Evolutionary conservation across 2,329 filamentous ascomycete species (phyloP).

Genomic region (Aspergillaceae sp.): DNA sequence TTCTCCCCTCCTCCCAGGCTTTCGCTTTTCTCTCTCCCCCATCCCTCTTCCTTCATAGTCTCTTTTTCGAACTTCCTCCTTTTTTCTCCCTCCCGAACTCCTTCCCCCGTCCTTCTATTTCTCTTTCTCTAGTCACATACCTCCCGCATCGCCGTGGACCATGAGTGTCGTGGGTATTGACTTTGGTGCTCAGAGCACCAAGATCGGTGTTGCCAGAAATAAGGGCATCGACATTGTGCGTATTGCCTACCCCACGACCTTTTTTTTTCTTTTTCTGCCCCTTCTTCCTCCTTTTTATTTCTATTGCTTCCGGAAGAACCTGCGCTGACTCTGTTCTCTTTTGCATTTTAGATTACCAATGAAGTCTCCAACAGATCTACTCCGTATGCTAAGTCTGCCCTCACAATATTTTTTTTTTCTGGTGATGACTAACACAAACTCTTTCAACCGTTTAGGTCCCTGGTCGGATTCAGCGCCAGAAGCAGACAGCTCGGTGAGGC

Average conservation of each 20-base stretch:
- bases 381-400: slow-evolving; percentile 59
- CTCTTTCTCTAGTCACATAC: neutral
- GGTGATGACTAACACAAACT: slow-evolving; percentile 11
- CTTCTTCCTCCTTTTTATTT: neutral
- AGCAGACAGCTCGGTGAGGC: slow-evolving; percentile 87
- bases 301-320: neutral
- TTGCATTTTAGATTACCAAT: slow-evolving; percentile 72
- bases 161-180: slow-evolving; percentile 72
- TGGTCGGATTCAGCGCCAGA: slow-evolving; percentile 93
- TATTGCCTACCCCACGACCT: slow-evolving; percentile 32
- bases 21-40: neutral
- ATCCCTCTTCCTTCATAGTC: slow-evolving; percentile 1
- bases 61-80: neutral
- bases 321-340: slow-evolving; percentile 10
- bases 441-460: slow-evolving; percentile 50
- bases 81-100: neutral
- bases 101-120: neutral
- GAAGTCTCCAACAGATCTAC: slow-evolving; percentile 98
- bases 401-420: slow-evolving; percentile 4
- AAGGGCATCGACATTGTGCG: slow-evolving; percentile 97
- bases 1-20: neutral
- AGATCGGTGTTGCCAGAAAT: slow-evolving; percentile 94
- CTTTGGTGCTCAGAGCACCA: slow-evolving; percentile 93
- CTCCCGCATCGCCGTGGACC: slow-evolving; percentile 20
- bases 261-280: slow-evolving; percentile 2